Evolutionary conservation across 805 yeast species (phyloP).

Genomic region (Suhomyces vadensis): DNA sequence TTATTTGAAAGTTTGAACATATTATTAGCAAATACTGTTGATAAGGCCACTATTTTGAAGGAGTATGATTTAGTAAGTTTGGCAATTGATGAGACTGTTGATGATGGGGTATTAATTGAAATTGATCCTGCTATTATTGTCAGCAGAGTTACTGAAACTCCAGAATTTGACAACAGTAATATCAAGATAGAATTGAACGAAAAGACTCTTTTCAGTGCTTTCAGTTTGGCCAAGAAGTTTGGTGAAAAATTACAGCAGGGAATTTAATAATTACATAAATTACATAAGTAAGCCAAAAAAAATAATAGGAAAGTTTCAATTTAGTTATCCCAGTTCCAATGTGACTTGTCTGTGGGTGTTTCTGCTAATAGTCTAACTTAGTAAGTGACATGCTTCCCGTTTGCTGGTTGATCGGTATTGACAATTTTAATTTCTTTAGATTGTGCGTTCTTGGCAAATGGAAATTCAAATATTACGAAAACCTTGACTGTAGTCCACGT

Average conservation of each 20-base stretch:
- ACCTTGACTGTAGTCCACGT: too few species aligned
- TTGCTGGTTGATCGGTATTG: not conserved
- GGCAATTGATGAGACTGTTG: constrained; percentile 89
- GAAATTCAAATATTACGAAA: too few species aligned
- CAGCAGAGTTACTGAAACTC: constrained; percentile 87
- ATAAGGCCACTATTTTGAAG: constrained; percentile 74
- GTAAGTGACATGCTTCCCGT: not conserved
- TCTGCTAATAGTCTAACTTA: not conserved
- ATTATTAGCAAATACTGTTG: constrained; percentile 67
- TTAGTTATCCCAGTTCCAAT: too few species aligned
- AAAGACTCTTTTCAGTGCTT: constrained; percentile 78
- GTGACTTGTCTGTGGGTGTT: too few species aligned
- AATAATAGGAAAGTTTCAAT: not conserved
- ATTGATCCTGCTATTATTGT: constrained; percentile 86
- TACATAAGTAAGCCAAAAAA: not conserved
- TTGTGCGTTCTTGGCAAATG: too few species aligned
- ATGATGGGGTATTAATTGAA: constrained; percentile 90
- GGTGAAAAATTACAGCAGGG: constrained; percentile 50
- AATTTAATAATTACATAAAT: constrained; percentile 24
- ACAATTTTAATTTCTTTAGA: not conserved
- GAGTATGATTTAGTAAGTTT: constrained; percentile 83
- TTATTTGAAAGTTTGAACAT: constrained; percentile 80
- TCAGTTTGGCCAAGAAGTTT: constrained; percentile 80
- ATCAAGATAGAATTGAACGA: constrained; percentile 66
- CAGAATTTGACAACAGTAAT: constrained; percentile 37